phyloP scores from a whole-genome alignment of 2,329 filamentous ascomycete species.

The Magnaporthiopsis poae region DNA sequence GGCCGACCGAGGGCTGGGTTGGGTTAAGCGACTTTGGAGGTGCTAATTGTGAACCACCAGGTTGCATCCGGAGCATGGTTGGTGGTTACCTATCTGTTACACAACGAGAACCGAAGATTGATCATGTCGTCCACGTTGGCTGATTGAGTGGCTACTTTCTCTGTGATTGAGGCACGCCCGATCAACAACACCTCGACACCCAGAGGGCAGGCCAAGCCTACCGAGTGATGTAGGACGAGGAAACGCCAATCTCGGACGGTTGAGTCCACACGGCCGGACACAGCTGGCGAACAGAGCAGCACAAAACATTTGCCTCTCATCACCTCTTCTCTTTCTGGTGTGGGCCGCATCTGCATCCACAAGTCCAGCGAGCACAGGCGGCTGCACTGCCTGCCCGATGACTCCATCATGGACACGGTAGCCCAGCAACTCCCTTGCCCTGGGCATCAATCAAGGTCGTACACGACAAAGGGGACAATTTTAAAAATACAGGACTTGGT shows the following conservation, averaged over 20 bases:
- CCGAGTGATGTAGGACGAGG: not conserved
- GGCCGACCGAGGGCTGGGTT: not conserved
- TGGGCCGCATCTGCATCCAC: not conserved
- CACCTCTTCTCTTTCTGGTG: not conserved
- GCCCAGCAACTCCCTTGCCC: not conserved
- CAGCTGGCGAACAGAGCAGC: not conserved
- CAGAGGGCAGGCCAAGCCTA: not conserved
- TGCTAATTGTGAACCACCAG: too few species aligned
- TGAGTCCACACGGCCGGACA: not conserved
- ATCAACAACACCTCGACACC: not conserved
- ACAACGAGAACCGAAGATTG: too few species aligned
- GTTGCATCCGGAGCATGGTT: too few species aligned
- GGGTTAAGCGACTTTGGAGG: not conserved
- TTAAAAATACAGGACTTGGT: not conserved
- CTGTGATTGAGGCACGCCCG: not conserved
- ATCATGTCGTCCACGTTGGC: too few species aligned
- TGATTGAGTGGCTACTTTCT: too few species aligned
- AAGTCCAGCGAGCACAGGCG: not conserved
- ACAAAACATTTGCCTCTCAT: not conserved
- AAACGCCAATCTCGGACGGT: not conserved
- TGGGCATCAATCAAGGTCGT: not conserved
- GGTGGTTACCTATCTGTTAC: too few species aligned
- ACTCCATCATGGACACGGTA: not conserved
- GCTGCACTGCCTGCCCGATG: not conserved
- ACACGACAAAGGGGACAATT: not conserved